These are phyloP conservation scores for Vitis hybrid DNA, from an alignment of 177 flowering plant species.

Conservation along the genomic window DNA sequence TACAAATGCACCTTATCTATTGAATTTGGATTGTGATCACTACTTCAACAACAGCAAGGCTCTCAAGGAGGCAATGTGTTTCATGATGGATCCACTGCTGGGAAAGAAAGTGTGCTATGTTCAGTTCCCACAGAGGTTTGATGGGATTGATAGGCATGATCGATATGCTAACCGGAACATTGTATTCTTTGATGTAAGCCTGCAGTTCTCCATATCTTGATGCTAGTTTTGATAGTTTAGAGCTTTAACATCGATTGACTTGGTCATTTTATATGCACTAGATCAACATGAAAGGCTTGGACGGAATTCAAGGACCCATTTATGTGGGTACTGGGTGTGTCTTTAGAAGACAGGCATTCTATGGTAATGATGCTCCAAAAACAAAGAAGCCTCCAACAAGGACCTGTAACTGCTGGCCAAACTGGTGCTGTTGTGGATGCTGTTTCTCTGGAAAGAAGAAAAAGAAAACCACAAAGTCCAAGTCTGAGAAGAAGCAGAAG, in stretches of 20 bases:
- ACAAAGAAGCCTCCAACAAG: slow-evolving; percentile 17
- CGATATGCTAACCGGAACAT: slow-evolving; percentile 25
- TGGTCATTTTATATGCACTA: not conserved
- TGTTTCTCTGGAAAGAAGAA: slow-evolving; percentile 15
- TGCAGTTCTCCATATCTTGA: not conserved
- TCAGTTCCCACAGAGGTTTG: slow-evolving; percentile 28
- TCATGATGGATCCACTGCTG: slow-evolving; percentile 28
- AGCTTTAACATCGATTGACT: not conserved
- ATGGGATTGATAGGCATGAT: slow-evolving; percentile 23
- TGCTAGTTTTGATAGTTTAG: not conserved
- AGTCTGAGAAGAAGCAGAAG: slow-evolving; percentile 14
- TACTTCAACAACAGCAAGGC: slow-evolving; percentile 29
- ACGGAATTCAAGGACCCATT: slow-evolving; percentile 8
- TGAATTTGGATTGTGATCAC: slow-evolving; percentile 32
- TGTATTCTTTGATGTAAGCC: slow-evolving; percentile 23
- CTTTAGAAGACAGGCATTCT: slow-evolving; percentile 24
- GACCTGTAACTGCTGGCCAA: slow-evolving; percentile 24
- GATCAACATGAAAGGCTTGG: slow-evolving; percentile 28
- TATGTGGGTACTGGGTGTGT: slow-evolving; percentile 32
- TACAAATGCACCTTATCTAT: slow-evolving; percentile 22
- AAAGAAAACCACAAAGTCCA: slow-evolving; percentile 13
- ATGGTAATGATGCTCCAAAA: slow-evolving; percentile 25
- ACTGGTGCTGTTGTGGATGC: slow-evolving; percentile 22
- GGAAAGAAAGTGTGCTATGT: slow-evolving; percentile 7
- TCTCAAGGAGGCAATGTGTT: slow-evolving; percentile 29